Percentiles rank a stretch among this genome's conserved stretches.
Conservation (phyloP, 108 stramenopile species). For the Chaetoceros muelleri region DNA sequence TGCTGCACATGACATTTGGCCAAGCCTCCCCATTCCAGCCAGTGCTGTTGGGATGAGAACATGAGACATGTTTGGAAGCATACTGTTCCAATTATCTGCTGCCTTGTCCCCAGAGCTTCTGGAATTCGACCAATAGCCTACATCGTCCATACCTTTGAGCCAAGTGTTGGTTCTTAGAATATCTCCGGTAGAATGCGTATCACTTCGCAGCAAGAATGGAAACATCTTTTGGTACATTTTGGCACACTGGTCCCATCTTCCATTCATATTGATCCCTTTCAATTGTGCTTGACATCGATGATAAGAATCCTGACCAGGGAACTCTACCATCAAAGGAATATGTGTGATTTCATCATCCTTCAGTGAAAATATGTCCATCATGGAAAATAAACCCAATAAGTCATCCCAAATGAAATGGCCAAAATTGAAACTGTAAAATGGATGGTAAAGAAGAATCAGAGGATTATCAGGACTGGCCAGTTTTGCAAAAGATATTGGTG, state of each 20-base stretch:
- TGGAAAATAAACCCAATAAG: not conserved
- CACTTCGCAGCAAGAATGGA: not conserved
- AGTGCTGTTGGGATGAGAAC: not conserved
- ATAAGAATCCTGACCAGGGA: not conserved
- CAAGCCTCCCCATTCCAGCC: not conserved
- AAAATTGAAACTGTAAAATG: conserved; percentile 1
- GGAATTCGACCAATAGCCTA: not conserved
- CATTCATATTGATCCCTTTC: not conserved
- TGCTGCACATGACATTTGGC: not conserved
- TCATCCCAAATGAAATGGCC: conserved; percentile 1
- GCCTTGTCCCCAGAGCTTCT: not conserved
- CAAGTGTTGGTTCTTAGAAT: not conserved
- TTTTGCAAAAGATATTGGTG: too few relatives aligned
- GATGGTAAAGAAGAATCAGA: too few relatives aligned
- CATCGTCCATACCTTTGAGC: not conserved
- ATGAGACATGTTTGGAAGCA: not conserved
- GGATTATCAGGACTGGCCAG: too few relatives aligned
- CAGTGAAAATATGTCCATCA: not conserved
- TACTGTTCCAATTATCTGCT: too few relatives aligned
- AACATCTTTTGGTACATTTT: not conserved
- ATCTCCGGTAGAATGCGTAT: not conserved
- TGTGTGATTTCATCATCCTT: not conserved
- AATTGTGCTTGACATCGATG: not conserved
- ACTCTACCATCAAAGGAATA: not conserved
- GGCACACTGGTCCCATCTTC: not conserved